Conservation (phyloP, 768 basidiomycete genomes). For the Mycena belliarum region DNA sequence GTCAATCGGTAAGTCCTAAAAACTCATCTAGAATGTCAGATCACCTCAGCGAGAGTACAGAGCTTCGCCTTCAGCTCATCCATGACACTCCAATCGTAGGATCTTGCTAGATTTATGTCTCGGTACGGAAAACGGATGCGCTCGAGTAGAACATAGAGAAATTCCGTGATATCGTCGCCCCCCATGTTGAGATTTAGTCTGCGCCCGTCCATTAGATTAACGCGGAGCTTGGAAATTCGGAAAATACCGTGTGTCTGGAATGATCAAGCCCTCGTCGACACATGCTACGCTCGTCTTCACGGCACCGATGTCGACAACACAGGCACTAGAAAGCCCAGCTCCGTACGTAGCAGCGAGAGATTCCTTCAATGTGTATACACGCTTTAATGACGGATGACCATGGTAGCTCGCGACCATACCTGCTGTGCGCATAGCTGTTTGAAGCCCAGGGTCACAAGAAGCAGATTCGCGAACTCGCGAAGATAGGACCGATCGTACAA, state of each 20-base stretch:
- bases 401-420: slow-evolving; percentile 40
- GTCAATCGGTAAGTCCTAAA: neutral
- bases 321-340: slow-evolving; percentile 91
- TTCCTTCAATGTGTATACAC: slow-evolving; percentile 77
- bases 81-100: slow-evolving; percentile 89
- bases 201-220: slow-evolving; percentile 13
- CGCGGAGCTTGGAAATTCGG: neutral
- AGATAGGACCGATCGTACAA: slow-evolving; percentile 86
- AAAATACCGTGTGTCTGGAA: slow-evolving; percentile 80
- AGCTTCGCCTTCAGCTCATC: slow-evolving; percentile 86
- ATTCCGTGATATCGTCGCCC: slow-evolving; percentile 93
- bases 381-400: neutral
- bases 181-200: slow-evolving; percentile 86
- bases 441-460: slow-evolving; percentile 84
- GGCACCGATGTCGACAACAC: slow-evolving; percentile 94
- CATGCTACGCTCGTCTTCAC: slow-evolving; percentile 83
- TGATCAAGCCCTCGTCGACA: slow-evolving; percentile 90
- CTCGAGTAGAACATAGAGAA: slow-evolving; percentile 75
- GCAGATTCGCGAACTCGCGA: slow-evolving; percentile 69
- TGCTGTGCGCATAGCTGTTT: slow-evolving; percentile 92
- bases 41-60: slow-evolving; percentile 87
- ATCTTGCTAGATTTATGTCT: slow-evolving; percentile 71
- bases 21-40: slow-evolving; percentile 22
- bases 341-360: slow-evolving; percentile 92
- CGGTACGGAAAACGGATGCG: slow-evolving; percentile 88